Percentiles rank a stretch among this genome's conserved stretches.
Conservation (phyloP, 2,329 filamentous ascomycete species). For the Hypoxylon sp. region DNA sequence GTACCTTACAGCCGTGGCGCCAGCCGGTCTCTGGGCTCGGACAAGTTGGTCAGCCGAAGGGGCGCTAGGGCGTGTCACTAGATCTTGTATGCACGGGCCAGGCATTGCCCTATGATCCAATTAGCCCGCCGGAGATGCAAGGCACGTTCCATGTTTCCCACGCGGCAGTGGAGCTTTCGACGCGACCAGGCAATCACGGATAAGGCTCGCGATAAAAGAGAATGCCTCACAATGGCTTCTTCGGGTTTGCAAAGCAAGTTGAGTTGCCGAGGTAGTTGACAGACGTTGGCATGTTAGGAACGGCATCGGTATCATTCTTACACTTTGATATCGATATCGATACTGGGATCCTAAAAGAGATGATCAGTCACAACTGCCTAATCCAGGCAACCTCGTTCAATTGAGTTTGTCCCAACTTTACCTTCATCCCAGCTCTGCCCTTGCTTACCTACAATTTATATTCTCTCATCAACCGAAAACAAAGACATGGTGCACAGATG, state of each 20-base stretch:
- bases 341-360: background rate
- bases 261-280: background rate
- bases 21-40: background rate
- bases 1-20: conserved; percentile 31
- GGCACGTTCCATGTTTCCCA: conserved; percentile 45
- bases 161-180: conserved; percentile 45
- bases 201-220: conserved; percentile 18
- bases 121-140: conserved; percentile 35
- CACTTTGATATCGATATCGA: too few species aligned
- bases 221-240: background rate
- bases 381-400: background rate
- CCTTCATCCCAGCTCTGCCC: background rate
- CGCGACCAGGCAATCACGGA: conserved; percentile 30
- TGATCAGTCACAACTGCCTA: background rate
- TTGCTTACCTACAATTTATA: background rate
- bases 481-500: background rate
- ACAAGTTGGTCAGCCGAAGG: conserved; percentile 3
- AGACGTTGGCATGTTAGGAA: background rate
- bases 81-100: conserved; percentile 25
- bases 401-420: background rate
- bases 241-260: background rate
- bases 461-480: background rate
- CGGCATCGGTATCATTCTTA: too few species aligned
- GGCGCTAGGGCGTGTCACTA: conserved; percentile 21
- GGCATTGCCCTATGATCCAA: conserved; percentile 17